These are phyloP conservation scores for Gentiana straminea DNA, from an alignment of 257 asterid species.

Conservation along the genomic window DNA sequence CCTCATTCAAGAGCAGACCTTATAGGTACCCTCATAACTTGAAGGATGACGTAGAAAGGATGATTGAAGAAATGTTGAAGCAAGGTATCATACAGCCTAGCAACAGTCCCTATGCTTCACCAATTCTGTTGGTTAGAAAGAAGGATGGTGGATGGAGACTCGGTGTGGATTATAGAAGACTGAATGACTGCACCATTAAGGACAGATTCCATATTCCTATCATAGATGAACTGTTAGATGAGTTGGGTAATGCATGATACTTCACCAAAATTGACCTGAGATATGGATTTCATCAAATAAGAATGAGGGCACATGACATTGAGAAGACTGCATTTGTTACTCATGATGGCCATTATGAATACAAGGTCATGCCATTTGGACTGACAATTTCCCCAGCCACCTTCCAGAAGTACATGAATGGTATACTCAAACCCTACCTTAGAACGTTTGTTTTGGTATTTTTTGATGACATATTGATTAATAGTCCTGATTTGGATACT, in stretches of 20 bases:
- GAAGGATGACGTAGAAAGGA: no score
- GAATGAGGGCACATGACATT: background rate
- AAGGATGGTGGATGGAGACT: no score
- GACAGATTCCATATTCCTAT: background rate
- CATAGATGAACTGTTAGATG: slow-evolving; percentile 3
- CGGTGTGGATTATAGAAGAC: no score
- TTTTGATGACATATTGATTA: slow-evolving; percentile 5
- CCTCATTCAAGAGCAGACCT: no score
- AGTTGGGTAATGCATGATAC: background rate
- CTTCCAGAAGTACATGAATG: background rate
- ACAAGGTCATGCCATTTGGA: no score
- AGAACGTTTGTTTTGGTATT: slow-evolving; percentile 2
- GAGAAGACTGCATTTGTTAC: background rate
- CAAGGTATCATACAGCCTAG: no score
- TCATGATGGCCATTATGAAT: background rate
- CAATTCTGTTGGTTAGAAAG: no score
- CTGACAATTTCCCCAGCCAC: background rate
- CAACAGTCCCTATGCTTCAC: no score
- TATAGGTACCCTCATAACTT: no score
- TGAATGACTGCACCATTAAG: background rate
- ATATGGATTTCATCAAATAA: background rate
- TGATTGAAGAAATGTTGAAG: no score
- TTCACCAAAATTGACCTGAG: background rate
- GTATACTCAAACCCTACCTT: background rate
- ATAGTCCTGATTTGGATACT: no score